These are phyloP conservation scores for Rutstroemia sp. DNA, from an alignment of 2,329 filamentous ascomycete genomes.

Conservation along the genomic window DNA sequence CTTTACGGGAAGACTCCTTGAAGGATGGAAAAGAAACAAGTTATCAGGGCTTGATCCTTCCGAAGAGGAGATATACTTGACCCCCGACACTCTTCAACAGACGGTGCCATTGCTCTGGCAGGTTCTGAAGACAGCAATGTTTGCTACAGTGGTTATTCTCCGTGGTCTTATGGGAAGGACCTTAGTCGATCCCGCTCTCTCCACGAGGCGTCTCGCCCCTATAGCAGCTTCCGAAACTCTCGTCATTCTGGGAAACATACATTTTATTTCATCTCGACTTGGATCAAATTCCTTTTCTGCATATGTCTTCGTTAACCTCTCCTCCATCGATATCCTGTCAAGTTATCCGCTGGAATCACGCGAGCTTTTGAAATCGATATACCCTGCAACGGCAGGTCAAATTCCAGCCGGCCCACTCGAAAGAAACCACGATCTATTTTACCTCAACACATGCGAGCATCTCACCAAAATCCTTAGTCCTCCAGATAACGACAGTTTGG, in stretches of 20 bases:
- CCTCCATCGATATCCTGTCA: slow-evolving; percentile 60
- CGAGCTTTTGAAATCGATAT: slow-evolving; percentile 42
- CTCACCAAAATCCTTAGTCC: slow-evolving; percentile 54
- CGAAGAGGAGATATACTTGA: slow-evolving; percentile 51
- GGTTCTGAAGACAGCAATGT: slow-evolving; percentile 55
- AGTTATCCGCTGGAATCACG: slow-evolving; percentile 52
- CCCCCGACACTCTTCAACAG: slow-evolving; percentile 46
- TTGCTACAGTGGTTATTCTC: slow-evolving; percentile 55
- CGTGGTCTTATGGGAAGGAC: slow-evolving; percentile 50
- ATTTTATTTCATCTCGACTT: slow-evolving; percentile 61
- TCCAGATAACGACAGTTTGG: slow-evolving; percentile 48
- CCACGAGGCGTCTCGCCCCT: slow-evolving; percentile 42
- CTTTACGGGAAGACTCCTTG: slow-evolving; percentile 36
- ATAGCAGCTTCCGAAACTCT: slow-evolving; percentile 54
- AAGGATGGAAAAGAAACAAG: slow-evolving; percentile 63
- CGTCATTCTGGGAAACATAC: slow-evolving; percentile 56
- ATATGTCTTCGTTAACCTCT: slow-evolving; percentile 61
- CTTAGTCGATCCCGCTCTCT: slow-evolving; percentile 47
- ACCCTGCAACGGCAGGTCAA: slow-evolving; percentile 34
- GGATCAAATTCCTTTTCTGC: slow-evolving; percentile 59
- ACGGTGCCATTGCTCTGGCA: slow-evolving; percentile 59
- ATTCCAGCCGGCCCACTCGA: slow-evolving; percentile 59
- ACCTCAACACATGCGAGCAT: slow-evolving; percentile 63
- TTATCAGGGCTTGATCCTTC: slow-evolving; percentile 56
- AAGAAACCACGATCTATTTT: slow-evolving; percentile 62